Evolutionary conservation across 495 filamentous ascomycete species (phyloP), one percentile per base, ranked within the genome.

Genomic region (Melanomma pulvis-pyrius): DNA sequence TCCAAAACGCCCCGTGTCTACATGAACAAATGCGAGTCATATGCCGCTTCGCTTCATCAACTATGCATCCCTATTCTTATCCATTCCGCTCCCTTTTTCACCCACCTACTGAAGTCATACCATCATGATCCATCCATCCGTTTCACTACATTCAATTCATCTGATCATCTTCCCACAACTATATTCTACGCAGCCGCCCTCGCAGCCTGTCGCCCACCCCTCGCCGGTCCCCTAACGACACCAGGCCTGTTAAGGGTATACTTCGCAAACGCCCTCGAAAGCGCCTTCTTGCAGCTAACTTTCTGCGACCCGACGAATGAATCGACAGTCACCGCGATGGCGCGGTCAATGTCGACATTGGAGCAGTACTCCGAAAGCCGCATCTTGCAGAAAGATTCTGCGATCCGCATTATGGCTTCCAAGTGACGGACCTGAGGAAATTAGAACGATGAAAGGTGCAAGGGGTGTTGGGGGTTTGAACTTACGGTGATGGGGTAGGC

Each of bases 401-500:
- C 83, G 77, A 96, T 96, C 76, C 93, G 91, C 83, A 97, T 93
- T 75, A 97, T 96, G 69, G 93, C 92, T 86, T 97, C 93, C 25
- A 97, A 81, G 78, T 99, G 96, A 79, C 96, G 92, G 73, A 99
- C 90, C 92, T 97, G 65, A 22, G 28, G 4, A 32, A 60, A 69
- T 67, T 51, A 63, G 30, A 22, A 46, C 13, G 24, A 8, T 53
- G 32, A 21, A 26, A 49, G 39, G 57, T 2, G 57, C 4, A 19
- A 41, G 28, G 25, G 17, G 32, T 29, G n/a, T n/a, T 49, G 47
- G 32, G 58, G 49, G 51, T 58, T n/a, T 21, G 25, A 25, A 74
- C 90, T 77, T 82, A 97, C 94, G 24, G 96, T 99, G 65, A 99
- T 99, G 13, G 96, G 96, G 79, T 97, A 99, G 4, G 92, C 92